A percentile compares a stretch with the other conserved stretches of the same genome.
Conservation (phyloP, 768 basidiomycete genomes). For the Auriscalpium microsporum region DNA sequence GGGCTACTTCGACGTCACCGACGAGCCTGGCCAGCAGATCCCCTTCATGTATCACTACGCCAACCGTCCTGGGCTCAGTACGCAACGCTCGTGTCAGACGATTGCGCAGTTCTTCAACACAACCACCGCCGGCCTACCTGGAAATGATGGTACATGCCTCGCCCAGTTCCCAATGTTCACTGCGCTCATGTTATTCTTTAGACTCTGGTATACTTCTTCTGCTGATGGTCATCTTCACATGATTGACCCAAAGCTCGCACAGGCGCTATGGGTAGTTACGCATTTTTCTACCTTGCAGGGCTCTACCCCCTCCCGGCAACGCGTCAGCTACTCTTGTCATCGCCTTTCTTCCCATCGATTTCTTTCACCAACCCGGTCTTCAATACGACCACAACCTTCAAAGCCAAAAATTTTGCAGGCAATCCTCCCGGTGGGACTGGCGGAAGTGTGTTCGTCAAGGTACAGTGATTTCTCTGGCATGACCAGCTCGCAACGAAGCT, state of each 20-base stretch:
- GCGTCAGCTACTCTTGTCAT: constrained; percentile 48
- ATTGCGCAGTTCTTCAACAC: constrained; percentile 51
- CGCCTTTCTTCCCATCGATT: constrained; percentile 52
- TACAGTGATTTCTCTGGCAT: constrained; percentile 15
- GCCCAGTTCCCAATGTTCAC: background rate
- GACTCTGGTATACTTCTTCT: background rate
- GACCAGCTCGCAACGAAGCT: background rate
- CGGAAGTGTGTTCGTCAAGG: constrained; percentile 41
- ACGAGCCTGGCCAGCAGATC: constrained; percentile 62
- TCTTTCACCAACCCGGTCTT: constrained; percentile 54
- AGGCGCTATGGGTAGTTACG: constrained; percentile 61
- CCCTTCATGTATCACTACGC: constrained; percentile 68
- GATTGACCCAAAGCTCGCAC: constrained; percentile 5
- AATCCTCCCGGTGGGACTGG: constrained; percentile 20
- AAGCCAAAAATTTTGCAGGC: constrained; percentile 38
- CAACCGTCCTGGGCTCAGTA: constrained; percentile 49
- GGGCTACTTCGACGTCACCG: constrained; percentile 53
- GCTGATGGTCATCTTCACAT: background rate
- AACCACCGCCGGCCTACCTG: constrained; percentile 47
- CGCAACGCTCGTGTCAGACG: constrained; percentile 45
- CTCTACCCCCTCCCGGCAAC: constrained; percentile 60
- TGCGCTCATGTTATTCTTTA: background rate
- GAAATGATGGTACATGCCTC: constrained; percentile 48
- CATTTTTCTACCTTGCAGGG: constrained; percentile 48
- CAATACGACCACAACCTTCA: constrained; percentile 49